A percentile compares a stretch with the other conserved stretches of the same genome.
Conservation (phyloP, 768 basidiomycete species). For the Saitozyma sp. region DNA sequence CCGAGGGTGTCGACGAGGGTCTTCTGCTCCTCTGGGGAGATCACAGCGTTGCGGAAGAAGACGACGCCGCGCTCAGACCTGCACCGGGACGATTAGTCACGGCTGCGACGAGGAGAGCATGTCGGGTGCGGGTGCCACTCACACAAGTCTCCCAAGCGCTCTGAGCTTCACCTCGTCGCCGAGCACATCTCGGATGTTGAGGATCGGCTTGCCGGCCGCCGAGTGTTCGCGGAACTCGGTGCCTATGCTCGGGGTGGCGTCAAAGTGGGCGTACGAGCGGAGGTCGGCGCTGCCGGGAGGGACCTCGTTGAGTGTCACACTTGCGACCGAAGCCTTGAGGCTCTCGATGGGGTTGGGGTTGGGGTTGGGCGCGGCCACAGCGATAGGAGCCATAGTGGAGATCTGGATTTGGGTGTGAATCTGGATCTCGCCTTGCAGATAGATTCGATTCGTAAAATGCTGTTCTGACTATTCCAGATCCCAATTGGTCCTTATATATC, state of each 20-base stretch:
- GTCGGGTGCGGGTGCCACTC: slow-evolving; percentile 13
- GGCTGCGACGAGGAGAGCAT: background rate
- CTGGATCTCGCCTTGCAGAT: too few species aligned
- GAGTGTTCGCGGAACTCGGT: slow-evolving; percentile 56
- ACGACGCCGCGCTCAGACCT: slow-evolving; percentile 62
- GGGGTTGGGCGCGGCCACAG: background rate
- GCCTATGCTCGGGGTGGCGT: slow-evolving; percentile 60
- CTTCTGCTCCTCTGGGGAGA: slow-evolving; percentile 60
- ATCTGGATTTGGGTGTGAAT: too few species aligned
- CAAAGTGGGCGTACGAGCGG: slow-evolving; percentile 27
- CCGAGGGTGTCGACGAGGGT: slow-evolving; percentile 59
- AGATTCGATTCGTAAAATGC: too few species aligned
- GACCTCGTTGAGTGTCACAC: background rate
- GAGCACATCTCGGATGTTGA: slow-evolving; percentile 24
- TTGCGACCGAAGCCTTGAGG: background rate
- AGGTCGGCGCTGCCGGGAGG: slow-evolving; percentile 18
- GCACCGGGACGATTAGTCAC: background rate
- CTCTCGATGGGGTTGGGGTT: background rate
- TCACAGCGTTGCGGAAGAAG: slow-evolving; percentile 60
- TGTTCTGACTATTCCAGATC: too few species aligned
- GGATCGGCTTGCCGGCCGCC: slow-evolving; percentile 19
- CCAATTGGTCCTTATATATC: too few species aligned
- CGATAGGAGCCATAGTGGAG: too few species aligned
- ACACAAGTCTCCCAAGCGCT: slow-evolving; percentile 37
- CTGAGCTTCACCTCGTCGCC: slow-evolving; percentile 24